Conservation (phyloP, 2,329 filamentous ascomycete species). For the Cyphellophora europaea region DNA sequence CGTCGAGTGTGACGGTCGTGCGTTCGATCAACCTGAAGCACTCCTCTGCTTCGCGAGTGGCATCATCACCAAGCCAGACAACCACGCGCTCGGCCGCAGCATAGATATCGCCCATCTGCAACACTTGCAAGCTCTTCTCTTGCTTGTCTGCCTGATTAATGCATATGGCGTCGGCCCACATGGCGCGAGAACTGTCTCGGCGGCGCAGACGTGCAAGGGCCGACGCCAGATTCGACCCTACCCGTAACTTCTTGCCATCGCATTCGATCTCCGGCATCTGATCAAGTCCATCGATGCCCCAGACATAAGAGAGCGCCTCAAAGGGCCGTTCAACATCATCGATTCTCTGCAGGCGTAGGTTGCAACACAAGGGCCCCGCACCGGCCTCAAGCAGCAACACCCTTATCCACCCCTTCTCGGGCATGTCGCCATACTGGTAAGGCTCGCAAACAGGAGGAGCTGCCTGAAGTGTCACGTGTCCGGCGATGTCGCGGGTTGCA, state of each 20-base stretch:
- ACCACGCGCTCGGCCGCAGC: constrained; percentile 7
- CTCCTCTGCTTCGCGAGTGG: constrained; percentile 2
- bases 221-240: constrained; percentile 4
- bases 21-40: constrained; percentile 3
- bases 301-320: constrained; percentile 12
- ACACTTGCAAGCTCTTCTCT: constrained; percentile 9
- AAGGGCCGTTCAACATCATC: neutral
- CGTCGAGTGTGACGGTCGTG: constrained; percentile 2
- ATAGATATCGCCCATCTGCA: constrained; percentile 10
- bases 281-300: constrained; percentile 2
- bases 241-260: constrained; percentile 4
- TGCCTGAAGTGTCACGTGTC: too few relatives aligned
- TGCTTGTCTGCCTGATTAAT: constrained; percentile 11
- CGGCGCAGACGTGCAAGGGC: constrained; percentile 5
- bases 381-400: neutral
- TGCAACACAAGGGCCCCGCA: neutral
- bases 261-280: constrained; percentile 2
- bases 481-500: too few relatives aligned
- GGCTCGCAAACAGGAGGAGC: too few relatives aligned
- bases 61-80: constrained; percentile 7
- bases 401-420: neutral
- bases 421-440: neutral
- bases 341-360: neutral
- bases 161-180: constrained; percentile 14
- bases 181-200: neutral